Conservation (phyloP, 176 grass and related monocot species). For the Eleusine indica region DNA sequence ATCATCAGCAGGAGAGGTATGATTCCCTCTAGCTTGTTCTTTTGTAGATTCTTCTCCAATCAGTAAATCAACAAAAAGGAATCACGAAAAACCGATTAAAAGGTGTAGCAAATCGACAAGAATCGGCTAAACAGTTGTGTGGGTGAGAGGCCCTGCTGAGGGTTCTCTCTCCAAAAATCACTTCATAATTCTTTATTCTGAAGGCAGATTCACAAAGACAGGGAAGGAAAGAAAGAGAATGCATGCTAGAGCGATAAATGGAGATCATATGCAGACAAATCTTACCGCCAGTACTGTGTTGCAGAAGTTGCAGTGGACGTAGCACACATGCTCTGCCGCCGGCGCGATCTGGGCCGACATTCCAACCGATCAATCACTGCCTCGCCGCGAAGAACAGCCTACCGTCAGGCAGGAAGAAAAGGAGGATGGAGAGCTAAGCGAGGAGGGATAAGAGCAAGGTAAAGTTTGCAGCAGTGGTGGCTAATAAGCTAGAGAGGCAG, state of each 20-base stretch:
- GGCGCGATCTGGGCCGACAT: slow-evolving; percentile 62
- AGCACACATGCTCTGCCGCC: slow-evolving; percentile 71
- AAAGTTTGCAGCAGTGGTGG: slow-evolving; percentile 21
- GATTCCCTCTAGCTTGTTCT: background rate
- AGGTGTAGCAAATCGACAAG: background rate
- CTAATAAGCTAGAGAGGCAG: slow-evolving; percentile 6
- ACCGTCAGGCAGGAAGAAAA: slow-evolving; percentile 21
- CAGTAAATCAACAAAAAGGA: slow-evolving; percentile 12
- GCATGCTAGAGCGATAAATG: background rate
- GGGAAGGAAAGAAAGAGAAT: slow-evolving; percentile 9
- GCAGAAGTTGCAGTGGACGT: slow-evolving; percentile 96
- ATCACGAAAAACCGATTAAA: background rate
- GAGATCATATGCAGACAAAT: slow-evolving; percentile 33
- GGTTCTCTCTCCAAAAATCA: background rate
- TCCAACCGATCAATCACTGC: slow-evolving; percentile 14
- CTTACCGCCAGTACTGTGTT: slow-evolving; percentile 89
- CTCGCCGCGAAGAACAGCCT: slow-evolving; percentile 12
- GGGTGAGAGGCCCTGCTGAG: background rate
- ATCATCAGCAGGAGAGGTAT: background rate
- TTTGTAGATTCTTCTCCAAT: slow-evolving; percentile 10
- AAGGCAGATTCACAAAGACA: slow-evolving; percentile 26
- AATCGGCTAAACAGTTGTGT: background rate
- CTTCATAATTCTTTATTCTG: background rate
- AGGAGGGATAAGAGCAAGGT: slow-evolving; percentile 25
- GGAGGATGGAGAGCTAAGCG: background rate